These are phyloP conservation scores for Sonneratia caseolaris DNA, from an alignment of 345 rosid species.

Conservation along the genomic window DNA sequence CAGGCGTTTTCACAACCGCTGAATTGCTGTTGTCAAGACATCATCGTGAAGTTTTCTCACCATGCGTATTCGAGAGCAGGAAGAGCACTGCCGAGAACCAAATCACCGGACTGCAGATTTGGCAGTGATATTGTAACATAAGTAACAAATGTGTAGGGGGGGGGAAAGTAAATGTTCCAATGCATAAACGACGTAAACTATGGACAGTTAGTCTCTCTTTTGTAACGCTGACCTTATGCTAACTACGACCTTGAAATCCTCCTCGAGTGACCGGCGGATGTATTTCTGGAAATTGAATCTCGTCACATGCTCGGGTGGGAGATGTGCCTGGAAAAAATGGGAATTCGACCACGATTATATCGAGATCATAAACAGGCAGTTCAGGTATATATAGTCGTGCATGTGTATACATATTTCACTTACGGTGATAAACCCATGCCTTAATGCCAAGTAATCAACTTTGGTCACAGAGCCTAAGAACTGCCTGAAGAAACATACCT, in stretches of 20 bases:
- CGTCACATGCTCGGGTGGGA: slow-evolving; percentile 60
- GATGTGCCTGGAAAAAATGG: slow-evolving; percentile 58
- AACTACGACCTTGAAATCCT: slow-evolving; percentile 80
- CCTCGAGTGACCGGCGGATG: slow-evolving; percentile 73
- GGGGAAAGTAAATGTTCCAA: background rate
- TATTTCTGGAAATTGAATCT: slow-evolving; percentile 76
- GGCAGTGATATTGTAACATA: slow-evolving; percentile 2
- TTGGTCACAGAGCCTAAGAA: slow-evolving; percentile 79
- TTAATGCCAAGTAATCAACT: slow-evolving; percentile 70
- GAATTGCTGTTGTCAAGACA: background rate
- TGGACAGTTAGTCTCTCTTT: background rate
- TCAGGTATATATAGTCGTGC: background rate
- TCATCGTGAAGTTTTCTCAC: slow-evolving; percentile 23
- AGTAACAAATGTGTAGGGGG: background rate
- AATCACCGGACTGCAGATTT: slow-evolving; percentile 52
- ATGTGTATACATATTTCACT: background rate
- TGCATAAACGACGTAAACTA: background rate
- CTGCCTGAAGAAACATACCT: slow-evolving; percentile 94
- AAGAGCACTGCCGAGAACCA: slow-evolving; percentile 68
- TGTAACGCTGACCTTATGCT: slow-evolving; percentile 53
- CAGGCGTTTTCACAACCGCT: background rate
- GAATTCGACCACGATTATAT: background rate
- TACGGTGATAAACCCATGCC: slow-evolving; percentile 90
- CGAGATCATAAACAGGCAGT: background rate
- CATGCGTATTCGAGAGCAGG: slow-evolving; percentile 68